phyloP scores from a whole-genome alignment of 306 rosid species.

The Alnus glutinosa region DNA sequence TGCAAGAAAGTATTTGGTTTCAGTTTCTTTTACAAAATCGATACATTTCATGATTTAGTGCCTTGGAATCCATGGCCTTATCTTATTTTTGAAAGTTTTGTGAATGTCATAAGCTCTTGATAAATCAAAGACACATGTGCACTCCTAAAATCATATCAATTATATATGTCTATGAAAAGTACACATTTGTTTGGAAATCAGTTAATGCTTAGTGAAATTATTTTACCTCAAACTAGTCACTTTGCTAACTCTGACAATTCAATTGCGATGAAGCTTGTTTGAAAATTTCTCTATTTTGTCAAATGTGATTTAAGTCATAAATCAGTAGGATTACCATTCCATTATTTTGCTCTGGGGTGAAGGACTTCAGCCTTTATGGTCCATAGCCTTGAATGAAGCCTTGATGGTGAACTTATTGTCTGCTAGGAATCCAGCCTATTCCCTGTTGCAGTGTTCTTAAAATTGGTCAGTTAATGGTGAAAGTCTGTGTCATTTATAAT shows the following conservation, averaged over 20 bases:
- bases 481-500: not conserved
- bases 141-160: not conserved
- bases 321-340: not conserved
- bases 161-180: not conserved
- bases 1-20: not conserved
- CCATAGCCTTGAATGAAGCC: not conserved
- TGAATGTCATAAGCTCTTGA: not conserved
- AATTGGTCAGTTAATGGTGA: not conserved
- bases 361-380: not conserved
- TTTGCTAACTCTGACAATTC: not conserved
- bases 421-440: not conserved
- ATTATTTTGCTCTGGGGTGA: not conserved
- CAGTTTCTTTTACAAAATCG: not conserved
- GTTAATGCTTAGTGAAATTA: not conserved
- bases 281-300: not conserved
- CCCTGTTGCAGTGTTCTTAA: not conserved
- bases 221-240: not conserved
- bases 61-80: not conserved
- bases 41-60: not conserved
- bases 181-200: not conserved
- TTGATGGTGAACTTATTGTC: not conserved
- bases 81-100: conserved; percentile 1
- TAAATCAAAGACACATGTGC: not conserved
- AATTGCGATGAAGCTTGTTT: not conserved
- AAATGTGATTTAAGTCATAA: not conserved